Base-by-base conservation (phyloP, 768 basidiomycete species). In the Leccinum sublutescens region DNA sequence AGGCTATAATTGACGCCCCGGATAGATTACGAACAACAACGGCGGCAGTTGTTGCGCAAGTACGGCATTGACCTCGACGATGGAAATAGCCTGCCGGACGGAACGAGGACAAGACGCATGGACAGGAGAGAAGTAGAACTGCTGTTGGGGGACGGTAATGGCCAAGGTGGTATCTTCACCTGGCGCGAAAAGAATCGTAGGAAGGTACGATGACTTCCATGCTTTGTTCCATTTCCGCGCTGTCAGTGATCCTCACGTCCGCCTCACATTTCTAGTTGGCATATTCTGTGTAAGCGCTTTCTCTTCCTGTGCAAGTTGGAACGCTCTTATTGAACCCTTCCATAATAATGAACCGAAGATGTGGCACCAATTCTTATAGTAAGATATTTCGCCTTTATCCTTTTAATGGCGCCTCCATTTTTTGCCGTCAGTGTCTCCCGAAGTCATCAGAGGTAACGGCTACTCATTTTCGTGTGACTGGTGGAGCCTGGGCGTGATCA, bases 401-500 rank as follows among this genome's bases (percentile, higher is more conserved):
- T 64, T 70, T 62, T 63, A 62, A 62, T 66, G 60, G 66, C 70
- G 11, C 45, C 61, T 68, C 68, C 66, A 58, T 65, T 65, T 59
- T 58, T 58, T 64, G 33, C 60, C 61, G 55, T 50, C 62, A 93
- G 92, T 93, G 91, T 92, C 90, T 9, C 92, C 91, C 47, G 91
- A 93, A 73, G 92, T 93, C 50, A 92, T 94, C 69, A 85, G 91
- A 65, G 90, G 91, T 21, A 89, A 92, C 69, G 95, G 95, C 25
- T 98, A 98, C 75, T 86, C 89, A 40, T 95, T 91, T 75, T 91
- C 89, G 36, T 96, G 94, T 71, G 96, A 98, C 71, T 98, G 95
- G 95, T 99, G 96, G 96, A 93, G 91, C 76, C 82, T 98, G 50
- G 95, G 95, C 12, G 90, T 97, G 56, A 98, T 99, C 72, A 91